Percentiles rank a stretch among this genome's conserved stretches.
These are phyloP conservation scores for Polychaeton citri DNA, from an alignment of 2,329 filamentous ascomycete species.

Conservation along the genomic window DNA sequence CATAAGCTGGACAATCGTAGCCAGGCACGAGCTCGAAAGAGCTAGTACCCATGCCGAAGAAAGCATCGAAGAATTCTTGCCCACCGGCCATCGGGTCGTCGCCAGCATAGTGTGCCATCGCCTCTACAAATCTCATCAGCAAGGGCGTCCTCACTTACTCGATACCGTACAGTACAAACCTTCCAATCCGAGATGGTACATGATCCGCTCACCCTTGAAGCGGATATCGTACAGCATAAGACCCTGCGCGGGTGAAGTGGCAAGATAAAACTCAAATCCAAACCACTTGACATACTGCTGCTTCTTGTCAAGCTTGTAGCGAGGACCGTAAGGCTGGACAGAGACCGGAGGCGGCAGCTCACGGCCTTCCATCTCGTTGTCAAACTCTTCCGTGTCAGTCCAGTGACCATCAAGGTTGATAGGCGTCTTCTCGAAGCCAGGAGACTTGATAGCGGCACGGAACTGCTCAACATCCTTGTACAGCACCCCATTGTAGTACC, in stretches of 20 bases:
- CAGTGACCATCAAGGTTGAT: constrained; percentile 38
- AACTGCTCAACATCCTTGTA: constrained; percentile 39
- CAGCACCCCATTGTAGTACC: constrained; percentile 41
- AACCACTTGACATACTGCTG: constrained; percentile 39
- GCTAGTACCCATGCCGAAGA: constrained; percentile 31
- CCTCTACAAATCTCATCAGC: constrained; percentile 21
- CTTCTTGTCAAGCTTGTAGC: constrained; percentile 29
- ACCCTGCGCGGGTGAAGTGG: constrained; percentile 31
- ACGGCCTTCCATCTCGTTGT: constrained; percentile 30
- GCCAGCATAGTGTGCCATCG: constrained; percentile 39
- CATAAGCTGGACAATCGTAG: constrained; percentile 41
- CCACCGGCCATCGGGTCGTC: constrained; percentile 33
- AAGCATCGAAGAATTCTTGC: constrained; percentile 16
- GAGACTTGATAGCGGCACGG: constrained; percentile 28
- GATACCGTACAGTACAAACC: not conserved
- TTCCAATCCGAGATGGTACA: constrained; percentile 41
- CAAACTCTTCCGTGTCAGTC: constrained; percentile 32
- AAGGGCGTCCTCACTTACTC: not conserved
- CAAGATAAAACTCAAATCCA: constrained; percentile 40
- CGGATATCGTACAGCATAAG: constrained; percentile 37
- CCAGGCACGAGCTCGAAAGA: constrained; percentile 35
- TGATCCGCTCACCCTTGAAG: constrained; percentile 37
- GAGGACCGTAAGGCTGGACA: constrained; percentile 26
- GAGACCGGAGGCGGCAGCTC: constrained; percentile 35
- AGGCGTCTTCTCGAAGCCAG: constrained; percentile 34